Base-by-base conservation (phyloP, 768 basidiomycete species). In the Calocybe indica region DNA sequence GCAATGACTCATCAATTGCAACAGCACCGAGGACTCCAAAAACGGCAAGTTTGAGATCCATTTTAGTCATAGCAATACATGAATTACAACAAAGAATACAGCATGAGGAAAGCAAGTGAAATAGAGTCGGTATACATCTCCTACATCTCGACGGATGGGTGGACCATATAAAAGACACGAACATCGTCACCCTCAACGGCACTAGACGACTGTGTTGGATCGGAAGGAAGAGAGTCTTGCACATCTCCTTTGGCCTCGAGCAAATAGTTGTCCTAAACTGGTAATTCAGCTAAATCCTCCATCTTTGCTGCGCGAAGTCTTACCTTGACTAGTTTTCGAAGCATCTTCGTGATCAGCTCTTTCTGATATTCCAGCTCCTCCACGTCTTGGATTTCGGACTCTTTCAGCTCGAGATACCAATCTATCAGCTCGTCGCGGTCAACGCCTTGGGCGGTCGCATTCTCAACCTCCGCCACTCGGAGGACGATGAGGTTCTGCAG, bases 331-430 rank as follows among this genome's bases (percentile, higher is more conserved):
- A 99, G 70, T 66, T 91, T 94, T 56, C 73, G 79, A 53, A 99
- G 64, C 59, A 96, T 83, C 68, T 98, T 99, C 36, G 78, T 81
- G 51, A 97, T 80, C 43, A 99, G 73, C 62, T 92, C 91, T 57
- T 85, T 85, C 67, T 98, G 89, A 55, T 88, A 86, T 56, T 97
- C 92, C 12, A 96, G 68, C 57, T 94, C 85, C 46, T 93, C 92
- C 5, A 92, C 76, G 45, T 86, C 83, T 53, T 85, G 79, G 35
- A 98, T 70, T 52, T 92, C 87, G 7, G 74, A 71, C 64, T 99
- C 96, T 63, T 82, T 87, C 53, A 79, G 67, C 69, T 99, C 96
- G 47, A 98, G 77, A 61, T 97, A 98, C 94, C 92, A 95, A 62
- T 95, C 92, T 52, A 95, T 87, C 47, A 99, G 75, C 56, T 96